A percentile compares a stretch with the other conserved stretches of the same genome.
Evolutionary conservation across 1,139 yeast species (phyloP).

Genomic region (Lodderomyces oxycetoniae): DNA sequence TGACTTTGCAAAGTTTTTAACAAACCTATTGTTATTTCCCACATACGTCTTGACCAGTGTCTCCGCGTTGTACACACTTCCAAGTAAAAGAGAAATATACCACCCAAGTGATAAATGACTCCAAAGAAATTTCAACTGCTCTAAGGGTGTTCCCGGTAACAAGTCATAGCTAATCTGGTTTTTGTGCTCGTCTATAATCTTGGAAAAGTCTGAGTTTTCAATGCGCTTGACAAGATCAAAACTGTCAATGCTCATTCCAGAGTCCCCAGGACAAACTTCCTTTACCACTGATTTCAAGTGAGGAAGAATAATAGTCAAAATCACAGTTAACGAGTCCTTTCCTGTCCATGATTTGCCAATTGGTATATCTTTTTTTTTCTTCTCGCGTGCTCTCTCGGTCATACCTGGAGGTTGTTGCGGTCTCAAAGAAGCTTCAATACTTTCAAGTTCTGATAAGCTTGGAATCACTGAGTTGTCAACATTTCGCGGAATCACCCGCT

Average conservation of each 20-base stretch:
- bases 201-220: conserved; percentile 23
- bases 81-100: conserved; percentile 70
- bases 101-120: conserved; percentile 64
- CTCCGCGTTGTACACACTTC: conserved; percentile 51
- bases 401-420: conserved; percentile 57
- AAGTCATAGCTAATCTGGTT: conserved; percentile 30
- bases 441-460: conserved; percentile 12
- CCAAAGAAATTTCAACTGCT: conserved; percentile 58
- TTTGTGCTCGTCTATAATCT: conserved; percentile 18
- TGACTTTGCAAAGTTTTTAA: conserved; percentile 37
- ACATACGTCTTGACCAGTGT: conserved; percentile 16
- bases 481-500: conserved; percentile 1
- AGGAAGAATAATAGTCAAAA: conserved; percentile 43
- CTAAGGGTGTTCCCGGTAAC: conserved; percentile 37
- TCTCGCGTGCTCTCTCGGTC: conserved; percentile 57
- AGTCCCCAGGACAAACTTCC: conserved; percentile 25
- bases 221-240: conserved; percentile 29
- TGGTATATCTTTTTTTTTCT: conserved; percentile 48
- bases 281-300: conserved; percentile 30
- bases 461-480: background rate
- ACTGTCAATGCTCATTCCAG: conserved; percentile 23
- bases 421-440: conserved; percentile 28
- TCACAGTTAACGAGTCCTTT: conserved; percentile 41
- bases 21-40: conserved; percentile 14
- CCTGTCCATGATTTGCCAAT: conserved; percentile 61